Evolutionary conservation across 805 yeast species (phyloP), one percentile per base, ranked within the genome.

Genomic region (Yueomyces sinensis): DNA sequence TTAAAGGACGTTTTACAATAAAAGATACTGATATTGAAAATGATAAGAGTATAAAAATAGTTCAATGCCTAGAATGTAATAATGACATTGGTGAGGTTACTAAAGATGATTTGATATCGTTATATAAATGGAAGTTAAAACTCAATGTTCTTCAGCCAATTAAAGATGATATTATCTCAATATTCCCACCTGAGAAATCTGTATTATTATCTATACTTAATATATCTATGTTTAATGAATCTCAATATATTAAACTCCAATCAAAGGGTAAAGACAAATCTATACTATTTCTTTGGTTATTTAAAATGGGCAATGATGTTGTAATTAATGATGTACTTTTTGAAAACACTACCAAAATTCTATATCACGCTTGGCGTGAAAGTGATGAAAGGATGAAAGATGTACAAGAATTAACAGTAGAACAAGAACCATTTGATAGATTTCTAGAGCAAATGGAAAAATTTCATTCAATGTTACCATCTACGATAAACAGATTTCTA

Each of bases 91-190:
- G 61, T 1, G 40, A 36, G 6, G 16, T 31, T 6, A 40, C 44
- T 2, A 37, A 34, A 27, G 53, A 47, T 17, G 29, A 38, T 3
- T 36, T 46, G n/a, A 43, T 31, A 22, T 47, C 42, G 31, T 30
- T 56, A 4, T 34, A 44, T 25, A 56, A 56, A 31, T 56, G 59
- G 58, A 39, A 36, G 9, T 31, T 53, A 5, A 27, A 32, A 7
- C 29, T 54, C 18, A 27, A 16, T 9, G 25, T 20, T 3, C n/a
- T n/a, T n/a, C n/a, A n/a, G n/a, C n/a, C n/a, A n/a, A 31, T 34
- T 9, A 20, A 20, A 3, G 31, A 34, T 14, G 33, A 30, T 6
- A 4, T 29, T 2, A 42, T 35, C 6, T 9, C 14, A 5, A 16
- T 17, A 2, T 51, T 40, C 29, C 38, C 45, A 7, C 46, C 53